Evolutionary conservation across 306 rosid species (phyloP).

Genomic region (Dalbergia cochinchinensis): DNA sequence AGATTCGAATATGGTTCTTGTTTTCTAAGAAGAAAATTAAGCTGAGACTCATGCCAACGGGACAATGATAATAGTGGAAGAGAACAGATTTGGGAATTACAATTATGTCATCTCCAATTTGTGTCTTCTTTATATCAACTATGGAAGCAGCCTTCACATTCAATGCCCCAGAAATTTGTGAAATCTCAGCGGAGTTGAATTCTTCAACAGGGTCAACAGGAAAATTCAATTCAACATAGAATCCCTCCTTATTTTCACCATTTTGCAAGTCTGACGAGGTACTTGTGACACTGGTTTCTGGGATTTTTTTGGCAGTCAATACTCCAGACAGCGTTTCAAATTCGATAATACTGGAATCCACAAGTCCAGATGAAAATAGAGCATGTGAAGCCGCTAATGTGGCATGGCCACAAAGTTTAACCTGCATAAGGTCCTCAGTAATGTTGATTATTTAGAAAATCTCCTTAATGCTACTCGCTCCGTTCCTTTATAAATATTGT

Average conservation of each 20-base stretch:
- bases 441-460: neutral
- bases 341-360: conserved; percentile 56
- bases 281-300: neutral
- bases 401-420: conserved; percentile 91
- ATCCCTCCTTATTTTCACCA: conserved; percentile 37
- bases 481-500: too few species aligned
- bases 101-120: conserved; percentile 47
- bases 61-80: neutral
- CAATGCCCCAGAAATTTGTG: conserved; percentile 58
- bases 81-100: conserved; percentile 55
- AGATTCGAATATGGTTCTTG: too few species aligned
- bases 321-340: conserved; percentile 76
- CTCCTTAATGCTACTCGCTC: neutral
- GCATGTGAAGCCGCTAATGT: conserved; percentile 80
- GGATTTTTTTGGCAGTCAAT: conserved; percentile 58
- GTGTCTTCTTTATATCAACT: conserved; percentile 56
- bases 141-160: conserved; percentile 53
- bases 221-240: conserved; percentile 62
- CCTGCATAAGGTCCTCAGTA: conserved; percentile 47
- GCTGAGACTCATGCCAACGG: neutral
- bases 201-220: conserved; percentile 54
- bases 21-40: conserved; percentile 1
- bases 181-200: conserved; percentile 45
- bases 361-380: conserved; percentile 61
- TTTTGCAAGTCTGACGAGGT: conserved; percentile 21